phyloP scores from a whole-genome alignment of 176 grass and related monocot species.

The Oryza meridionalis region DNA sequence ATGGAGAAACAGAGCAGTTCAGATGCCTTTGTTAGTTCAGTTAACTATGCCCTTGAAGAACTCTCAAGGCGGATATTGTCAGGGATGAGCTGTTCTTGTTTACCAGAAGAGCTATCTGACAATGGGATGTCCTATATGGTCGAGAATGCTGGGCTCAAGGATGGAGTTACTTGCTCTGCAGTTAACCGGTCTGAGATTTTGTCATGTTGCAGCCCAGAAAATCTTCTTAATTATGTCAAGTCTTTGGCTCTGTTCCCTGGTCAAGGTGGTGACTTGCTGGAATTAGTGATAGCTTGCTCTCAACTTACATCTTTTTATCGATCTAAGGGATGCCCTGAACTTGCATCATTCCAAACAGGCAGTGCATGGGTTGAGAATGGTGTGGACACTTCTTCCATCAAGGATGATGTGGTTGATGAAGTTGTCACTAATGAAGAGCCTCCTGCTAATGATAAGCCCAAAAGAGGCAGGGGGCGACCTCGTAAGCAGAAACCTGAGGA shows the following conservation, averaged over 20 bases:
- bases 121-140: slow-evolving; percentile 62
- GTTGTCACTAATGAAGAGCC: slow-evolving; percentile 48
- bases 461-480: slow-evolving; percentile 76
- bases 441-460: slow-evolving; percentile 48
- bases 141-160: slow-evolving; percentile 90
- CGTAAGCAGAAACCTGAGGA: slow-evolving; percentile 68
- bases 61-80: slow-evolving; percentile 76
- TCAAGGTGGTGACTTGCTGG: slow-evolving; percentile 63
- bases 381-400: slow-evolving; percentile 19
- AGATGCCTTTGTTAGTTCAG: slow-evolving; percentile 72
- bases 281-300: slow-evolving; percentile 68
- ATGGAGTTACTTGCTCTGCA: slow-evolving; percentile 65
- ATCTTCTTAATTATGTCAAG: slow-evolving; percentile 74
- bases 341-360: slow-evolving; percentile 70
- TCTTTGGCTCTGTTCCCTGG: slow-evolving; percentile 60
- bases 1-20: slow-evolving; percentile 91
- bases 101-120: slow-evolving; percentile 58
- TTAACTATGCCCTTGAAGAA: slow-evolving; percentile 79
- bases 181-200: slow-evolving; percentile 66
- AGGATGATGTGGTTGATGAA: slow-evolving; percentile 42
- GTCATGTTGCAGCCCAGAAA: slow-evolving; percentile 67
- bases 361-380: slow-evolving; percentile 61
- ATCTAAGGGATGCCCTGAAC: slow-evolving; percentile 75
- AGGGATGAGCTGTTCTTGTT: slow-evolving; percentile 81
- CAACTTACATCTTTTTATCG: slow-evolving; percentile 83